Percentiles rank a stretch among this genome's conserved stretches.
Evolutionary conservation across 2,329 filamentous ascomycete genomes (phyloP).

Genomic region (Periconia macrospinosa): DNA sequence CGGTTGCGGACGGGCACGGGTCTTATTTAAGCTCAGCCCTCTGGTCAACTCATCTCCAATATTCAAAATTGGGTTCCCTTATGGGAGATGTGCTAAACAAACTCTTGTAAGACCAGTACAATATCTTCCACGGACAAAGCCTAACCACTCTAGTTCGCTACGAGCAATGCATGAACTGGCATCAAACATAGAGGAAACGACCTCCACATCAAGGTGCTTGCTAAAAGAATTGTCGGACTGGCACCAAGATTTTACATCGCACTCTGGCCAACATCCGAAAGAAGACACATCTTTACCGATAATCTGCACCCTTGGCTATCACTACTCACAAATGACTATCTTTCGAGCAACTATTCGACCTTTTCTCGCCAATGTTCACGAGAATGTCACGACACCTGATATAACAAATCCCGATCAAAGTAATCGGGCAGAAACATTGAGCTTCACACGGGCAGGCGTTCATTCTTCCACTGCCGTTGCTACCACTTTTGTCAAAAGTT

Average conservation of each 20-base stretch:
- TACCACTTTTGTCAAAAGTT: conserved; percentile 2
- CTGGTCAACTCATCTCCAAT: no score
- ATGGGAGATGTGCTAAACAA: no score
- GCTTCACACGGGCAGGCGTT: neutral
- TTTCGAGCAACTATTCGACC: conserved; percentile 11
- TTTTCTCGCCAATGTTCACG: neutral
- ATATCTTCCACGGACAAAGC: no score
- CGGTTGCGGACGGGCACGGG: neutral
- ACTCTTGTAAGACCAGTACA: no score
- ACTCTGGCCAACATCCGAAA: neutral
- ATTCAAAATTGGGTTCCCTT: no score
- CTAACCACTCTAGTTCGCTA: conserved; percentile 2
- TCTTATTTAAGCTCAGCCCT: no score
- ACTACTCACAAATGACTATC: conserved; percentile 13
- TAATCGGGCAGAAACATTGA: no score
- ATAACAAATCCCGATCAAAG: neutral
- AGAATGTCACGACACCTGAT: conserved; percentile 1
- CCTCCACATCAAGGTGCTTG: neutral
- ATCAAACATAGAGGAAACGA: neutral
- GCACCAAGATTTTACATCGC: neutral
- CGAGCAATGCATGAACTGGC: conserved; percentile 4
- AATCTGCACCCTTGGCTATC: conserved; percentile 6
- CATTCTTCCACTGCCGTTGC: conserved; percentile 6
- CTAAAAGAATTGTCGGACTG: no score
- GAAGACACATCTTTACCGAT: neutral